Evolutionary conservation across 1,139 yeast genomes (phyloP).

Genomic region (Candida buenavistaensis): DNA sequence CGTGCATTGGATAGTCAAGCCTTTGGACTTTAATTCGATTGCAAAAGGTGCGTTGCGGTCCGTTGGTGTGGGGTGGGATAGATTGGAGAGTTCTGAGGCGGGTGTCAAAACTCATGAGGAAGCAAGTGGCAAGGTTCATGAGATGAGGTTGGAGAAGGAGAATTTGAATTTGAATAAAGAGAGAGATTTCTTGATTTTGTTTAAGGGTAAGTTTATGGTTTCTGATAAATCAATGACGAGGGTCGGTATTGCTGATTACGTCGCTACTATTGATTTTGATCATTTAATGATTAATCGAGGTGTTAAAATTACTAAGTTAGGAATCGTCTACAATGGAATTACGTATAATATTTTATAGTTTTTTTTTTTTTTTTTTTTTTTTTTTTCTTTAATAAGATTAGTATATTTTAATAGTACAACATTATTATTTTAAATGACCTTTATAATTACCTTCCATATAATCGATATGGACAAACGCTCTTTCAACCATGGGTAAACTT

Average conservation of each 20-base stretch:
- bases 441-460: conserved; percentile 56
- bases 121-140: conserved; percentile 27
- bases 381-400: no score
- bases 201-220: conserved; percentile 25
- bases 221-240: conserved; percentile 18
- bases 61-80: conserved; percentile 27
- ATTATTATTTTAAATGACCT: conserved; percentile 42
- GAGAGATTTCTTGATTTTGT: conserved; percentile 25
- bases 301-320: conserved; percentile 23
- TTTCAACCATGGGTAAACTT: conserved; percentile 71
- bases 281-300: conserved; percentile 35
- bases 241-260: conserved; percentile 23
- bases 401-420: no score
- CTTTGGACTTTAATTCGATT: conserved; percentile 22
- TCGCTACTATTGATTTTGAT: conserved; percentile 34
- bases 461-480: conserved; percentile 82
- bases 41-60: conserved; percentile 22
- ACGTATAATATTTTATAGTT: conserved; percentile 11
- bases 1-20: conserved; percentile 29
- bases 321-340: conserved; percentile 13
- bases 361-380: no score
- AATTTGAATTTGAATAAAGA: conserved; percentile 15
- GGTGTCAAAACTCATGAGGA: conserved; percentile 24
- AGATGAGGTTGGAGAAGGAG: conserved; percentile 16
- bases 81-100: conserved; percentile 22